phyloP scores from a whole-genome alignment of 768 basidiomycete species.

The Termitomyces sp. region DNA sequence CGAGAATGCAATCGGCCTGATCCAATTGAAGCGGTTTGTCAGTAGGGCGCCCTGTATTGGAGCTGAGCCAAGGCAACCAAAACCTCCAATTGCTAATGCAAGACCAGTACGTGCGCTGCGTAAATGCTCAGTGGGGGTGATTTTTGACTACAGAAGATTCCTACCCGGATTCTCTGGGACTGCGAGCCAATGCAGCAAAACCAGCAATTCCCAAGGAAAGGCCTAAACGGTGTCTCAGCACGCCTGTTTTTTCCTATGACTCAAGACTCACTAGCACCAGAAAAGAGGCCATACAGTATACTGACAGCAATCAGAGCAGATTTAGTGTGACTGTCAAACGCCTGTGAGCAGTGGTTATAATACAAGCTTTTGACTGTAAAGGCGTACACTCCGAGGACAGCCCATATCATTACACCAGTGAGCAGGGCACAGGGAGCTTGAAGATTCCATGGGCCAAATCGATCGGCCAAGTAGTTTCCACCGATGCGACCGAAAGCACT shows the following conservation, averaged over 20 bases:
- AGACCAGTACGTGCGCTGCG: slow-evolving; percentile 31
- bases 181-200: slow-evolving; percentile 23
- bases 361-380: background rate
- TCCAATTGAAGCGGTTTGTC: slow-evolving; percentile 23
- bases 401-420: slow-evolving; percentile 35
- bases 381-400: slow-evolving; percentile 29
- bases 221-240: slow-evolving; percentile 15
- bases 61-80: slow-evolving; percentile 26
- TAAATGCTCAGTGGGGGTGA: background rate
- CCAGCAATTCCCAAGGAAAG: slow-evolving; percentile 27
- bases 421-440: slow-evolving; percentile 25
- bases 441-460: slow-evolving; percentile 25
- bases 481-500: slow-evolving; percentile 29
- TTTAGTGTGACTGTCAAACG: slow-evolving; percentile 21
- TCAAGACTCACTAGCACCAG: slow-evolving; percentile 36
- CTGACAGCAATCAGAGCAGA: slow-evolving; percentile 30
- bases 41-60: slow-evolving; percentile 32
- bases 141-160: background rate
- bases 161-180: slow-evolving; percentile 30
- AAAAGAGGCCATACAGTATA: slow-evolving; percentile 41
- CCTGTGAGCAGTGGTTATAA: too few relatives aligned
- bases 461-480: slow-evolving; percentile 27
- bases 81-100: slow-evolving; percentile 25
- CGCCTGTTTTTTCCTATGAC: background rate
- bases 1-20: slow-evolving; percentile 26